Conservation (phyloP, 1,139 yeast genomes). For the Pichia sp. region DNA sequence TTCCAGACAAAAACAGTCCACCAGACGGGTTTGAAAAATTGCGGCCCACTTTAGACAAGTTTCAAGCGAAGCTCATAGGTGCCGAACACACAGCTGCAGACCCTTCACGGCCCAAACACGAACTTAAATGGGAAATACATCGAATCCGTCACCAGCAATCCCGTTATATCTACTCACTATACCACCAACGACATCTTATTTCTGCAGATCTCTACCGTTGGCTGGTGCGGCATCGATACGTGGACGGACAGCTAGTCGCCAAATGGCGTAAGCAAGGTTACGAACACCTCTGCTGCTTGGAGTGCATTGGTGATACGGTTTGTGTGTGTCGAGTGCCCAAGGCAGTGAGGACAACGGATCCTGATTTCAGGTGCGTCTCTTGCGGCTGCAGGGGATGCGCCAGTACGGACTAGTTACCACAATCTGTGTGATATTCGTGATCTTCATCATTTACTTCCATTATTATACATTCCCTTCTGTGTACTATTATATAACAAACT, state of each 20-base stretch:
- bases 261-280: constrained; percentile 92
- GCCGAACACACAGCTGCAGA: constrained; percentile 29
- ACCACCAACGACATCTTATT: constrained; percentile 63
- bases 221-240: constrained; percentile 61
- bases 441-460: too few relatives aligned
- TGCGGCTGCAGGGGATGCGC: constrained; percentile 93
- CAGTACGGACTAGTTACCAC: constrained; percentile 50
- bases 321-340: constrained; percentile 92
- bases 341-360: constrained; percentile 62
- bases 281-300: constrained; percentile 77
- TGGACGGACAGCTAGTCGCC: constrained; percentile 67
- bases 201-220: constrained; percentile 68
- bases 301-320: constrained; percentile 68
- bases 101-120: constrained; percentile 32
- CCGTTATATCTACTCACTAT: constrained; percentile 67
- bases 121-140: constrained; percentile 54
- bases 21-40: constrained; percentile 75
- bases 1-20: constrained; percentile 28
- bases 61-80: constrained; percentile 46
- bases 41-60: constrained; percentile 62
- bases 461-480: not conserved
- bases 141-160: constrained; percentile 63
- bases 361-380: constrained; percentile 56
- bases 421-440: too few relatives aligned
- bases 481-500: constrained; percentile 11